Evolutionary conservation across 331 rosid species (phyloP), one percentile per base, ranked within the genome.

Genomic region (Erythrophleum ivorense): DNA sequence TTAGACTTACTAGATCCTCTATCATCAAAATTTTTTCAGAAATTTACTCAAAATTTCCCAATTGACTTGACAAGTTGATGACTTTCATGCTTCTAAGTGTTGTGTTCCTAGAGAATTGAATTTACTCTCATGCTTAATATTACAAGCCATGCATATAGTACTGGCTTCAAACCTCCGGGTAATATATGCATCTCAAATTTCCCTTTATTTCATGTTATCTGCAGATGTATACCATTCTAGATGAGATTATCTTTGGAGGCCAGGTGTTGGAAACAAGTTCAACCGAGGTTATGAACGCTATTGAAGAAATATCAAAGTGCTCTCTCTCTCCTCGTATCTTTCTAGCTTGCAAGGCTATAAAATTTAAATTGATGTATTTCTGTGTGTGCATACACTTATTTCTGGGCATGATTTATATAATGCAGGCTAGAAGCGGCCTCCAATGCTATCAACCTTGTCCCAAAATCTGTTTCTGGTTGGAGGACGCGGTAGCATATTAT

Each of bases 221-320:
- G 86, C 90, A 96, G 99, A 77, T 96, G 89, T 94, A 93, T 82
- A 82, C 94, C 8, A 89, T 96, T 81, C 62, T 96, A 64, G 99
- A 94, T 84, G 97, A 94, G 88, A 92, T 92, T 66, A 78, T 96
- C 77, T 90, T 92, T 52, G 99, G 99, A 77, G 97, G 98, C 62
- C 97, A 89, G 84, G 98, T 96, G 65, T 83, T 96, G 80, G 99
- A 96, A 87, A 93, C 97, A 73, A 92, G 88, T 90, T 96, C 99
- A 65, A 77, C 87, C 9, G 98, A 91, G 91, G 97, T 93, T 86
- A 45, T 89, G 86, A 95, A 89, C 88, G 95, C 92, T 64, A 85
- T 91, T 73, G 97, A 93, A 87, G 97, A 95, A 83, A 91, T 93
- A 80, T 84, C 98, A 69, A 95, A 79, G 99, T 93, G 82, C 82